Evolutionary conservation across 805 yeast genomes (phyloP), one percentile per base, ranked within the genome.

Genomic region (Helenozyma baotianmanensis): DNA sequence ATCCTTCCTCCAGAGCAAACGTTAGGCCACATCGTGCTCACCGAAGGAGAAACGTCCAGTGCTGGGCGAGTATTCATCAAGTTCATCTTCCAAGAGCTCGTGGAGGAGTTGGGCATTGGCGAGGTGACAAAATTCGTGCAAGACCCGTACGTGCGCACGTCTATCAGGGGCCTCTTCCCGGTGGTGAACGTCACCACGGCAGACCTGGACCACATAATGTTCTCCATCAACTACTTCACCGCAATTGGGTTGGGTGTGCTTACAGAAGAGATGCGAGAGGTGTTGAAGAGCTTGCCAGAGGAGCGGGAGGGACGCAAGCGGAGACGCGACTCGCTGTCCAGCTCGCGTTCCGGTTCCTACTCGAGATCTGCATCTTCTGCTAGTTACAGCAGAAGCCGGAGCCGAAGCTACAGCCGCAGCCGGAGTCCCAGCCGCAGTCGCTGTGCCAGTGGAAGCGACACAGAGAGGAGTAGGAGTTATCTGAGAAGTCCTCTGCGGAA

Each of bases 151-250:
- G 62, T 76, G 12, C 64, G 65, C 30, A 71, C 73, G 0, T 69
- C 46, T 29, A 38, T 82, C 21, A 44, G 39, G 2, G 86, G 86
- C 0, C 43, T 89, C 23, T 84, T 89, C 48, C 96, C 96, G 0
- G 50, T 43, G 16, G 45, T 52, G 14, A 58, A 57, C 11, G 57
- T 54, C 18, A 27, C 44, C 6, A 38, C 45, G 44, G 25, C 57
- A 2, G 68, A 68, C 34, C 64, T 68, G 5, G 80, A 76, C 8
- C 62, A 74, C 43, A 60, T 81, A 10, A 66, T 90, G 38, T 90
- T 89, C 53, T 72, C 94, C 2, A 87, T 88, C 52, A 90, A 90
- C 52, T 90, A 72, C 54, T 90, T 90, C 57, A 90, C 97, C 0
- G 96, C 97, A 1, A 87, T 90, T 40, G 94, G 94, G 0, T 55